Evolutionary conservation across 352 stramenopile genomes (phyloP).

Genomic region (Pythium monospermum): DNA sequence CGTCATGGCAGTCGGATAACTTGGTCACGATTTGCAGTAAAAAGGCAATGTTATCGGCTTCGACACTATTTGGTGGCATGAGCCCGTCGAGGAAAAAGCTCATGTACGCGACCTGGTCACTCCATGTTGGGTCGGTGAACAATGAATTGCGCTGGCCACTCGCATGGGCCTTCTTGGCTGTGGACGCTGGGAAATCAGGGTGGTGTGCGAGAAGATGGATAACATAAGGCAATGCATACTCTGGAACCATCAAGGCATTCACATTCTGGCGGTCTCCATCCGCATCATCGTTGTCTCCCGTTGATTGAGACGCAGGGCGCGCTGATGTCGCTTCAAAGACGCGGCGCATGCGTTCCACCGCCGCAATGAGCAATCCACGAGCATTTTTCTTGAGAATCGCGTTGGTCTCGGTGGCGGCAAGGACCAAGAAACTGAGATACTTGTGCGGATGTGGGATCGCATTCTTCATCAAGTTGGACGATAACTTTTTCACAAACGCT

Average conservation of each 20-base stretch:
- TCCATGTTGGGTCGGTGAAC: slow-evolving; percentile 38
- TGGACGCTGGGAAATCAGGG: slow-evolving; percentile 45
- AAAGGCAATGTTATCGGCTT: slow-evolving; percentile 82
- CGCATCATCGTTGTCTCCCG: slow-evolving; percentile 20
- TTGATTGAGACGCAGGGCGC: slow-evolving; percentile 5
- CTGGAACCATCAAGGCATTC: slow-evolving; percentile 70
- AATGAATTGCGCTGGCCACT: slow-evolving; percentile 27
- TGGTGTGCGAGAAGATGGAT: slow-evolving; percentile 82
- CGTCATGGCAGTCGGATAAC: slow-evolving; percentile 68
- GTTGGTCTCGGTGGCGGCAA: slow-evolving; percentile 56
- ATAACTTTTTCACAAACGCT: slow-evolving; percentile 74
- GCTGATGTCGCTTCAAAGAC: slow-evolving; percentile 56
- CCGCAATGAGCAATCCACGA: slow-evolving; percentile 37
- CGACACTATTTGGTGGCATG: slow-evolving; percentile 41
- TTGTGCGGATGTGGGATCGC: slow-evolving; percentile 63
- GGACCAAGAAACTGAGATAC: slow-evolving; percentile 70
- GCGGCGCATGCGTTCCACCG: slow-evolving; percentile 71
- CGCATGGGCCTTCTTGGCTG: slow-evolving; percentile 25
- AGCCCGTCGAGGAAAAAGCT: slow-evolving; percentile 73
- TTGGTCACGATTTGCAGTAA: slow-evolving; percentile 79
- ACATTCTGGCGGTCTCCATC: slow-evolving; percentile 14
- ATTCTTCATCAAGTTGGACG: slow-evolving; percentile 60
- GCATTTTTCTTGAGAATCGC: slow-evolving; percentile 50
- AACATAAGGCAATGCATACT: slow-evolving; percentile 77
- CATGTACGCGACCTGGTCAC: slow-evolving; percentile 47